Conservation (phyloP, 2,329 filamentous ascomycete genomes). For the Calonectria naviculata region DNA sequence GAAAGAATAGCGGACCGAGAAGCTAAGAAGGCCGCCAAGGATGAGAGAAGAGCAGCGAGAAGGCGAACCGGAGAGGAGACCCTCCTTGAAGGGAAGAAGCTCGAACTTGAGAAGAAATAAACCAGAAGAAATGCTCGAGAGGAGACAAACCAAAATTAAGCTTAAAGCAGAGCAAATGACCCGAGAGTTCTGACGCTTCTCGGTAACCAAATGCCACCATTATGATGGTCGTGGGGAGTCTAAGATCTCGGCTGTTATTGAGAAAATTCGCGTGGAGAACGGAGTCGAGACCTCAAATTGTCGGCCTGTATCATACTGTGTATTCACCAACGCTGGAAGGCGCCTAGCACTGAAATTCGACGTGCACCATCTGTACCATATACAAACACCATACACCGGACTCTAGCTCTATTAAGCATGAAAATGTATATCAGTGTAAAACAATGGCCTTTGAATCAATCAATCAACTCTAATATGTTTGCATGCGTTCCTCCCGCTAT, state of each 20-base stretch:
- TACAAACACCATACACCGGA: slow-evolving; percentile 24
- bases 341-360: slow-evolving; percentile 26
- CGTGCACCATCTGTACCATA: slow-evolving; percentile 32
- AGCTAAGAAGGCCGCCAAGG: slow-evolving; percentile 66
- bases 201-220: neutral
- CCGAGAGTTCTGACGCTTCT: neutral
- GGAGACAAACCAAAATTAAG: slow-evolving; percentile 30
- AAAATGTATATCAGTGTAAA: neutral
- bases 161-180: slow-evolving; percentile 29
- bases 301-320: slow-evolving; percentile 35
- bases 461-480: neutral
- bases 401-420: neutral
- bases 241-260: neutral
- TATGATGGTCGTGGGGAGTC: neutral
- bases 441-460: neutral
- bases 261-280: neutral
- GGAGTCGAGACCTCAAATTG: slow-evolving; percentile 2
- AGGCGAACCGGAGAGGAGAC: slow-evolving; percentile 37
- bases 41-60: slow-evolving; percentile 59
- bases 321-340: slow-evolving; percentile 7
- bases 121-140: slow-evolving; percentile 38
- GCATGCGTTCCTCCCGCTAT: slow-evolving; percentile 7
- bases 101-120: slow-evolving; percentile 37
- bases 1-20: slow-evolving; percentile 69
- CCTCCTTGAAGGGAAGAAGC: slow-evolving; percentile 40